A percentile compares a stretch with the other conserved stretches of the same genome.
phyloP scores from a whole-genome alignment of 495 filamentous ascomycete species.

The Tuber aestivum region DNA sequence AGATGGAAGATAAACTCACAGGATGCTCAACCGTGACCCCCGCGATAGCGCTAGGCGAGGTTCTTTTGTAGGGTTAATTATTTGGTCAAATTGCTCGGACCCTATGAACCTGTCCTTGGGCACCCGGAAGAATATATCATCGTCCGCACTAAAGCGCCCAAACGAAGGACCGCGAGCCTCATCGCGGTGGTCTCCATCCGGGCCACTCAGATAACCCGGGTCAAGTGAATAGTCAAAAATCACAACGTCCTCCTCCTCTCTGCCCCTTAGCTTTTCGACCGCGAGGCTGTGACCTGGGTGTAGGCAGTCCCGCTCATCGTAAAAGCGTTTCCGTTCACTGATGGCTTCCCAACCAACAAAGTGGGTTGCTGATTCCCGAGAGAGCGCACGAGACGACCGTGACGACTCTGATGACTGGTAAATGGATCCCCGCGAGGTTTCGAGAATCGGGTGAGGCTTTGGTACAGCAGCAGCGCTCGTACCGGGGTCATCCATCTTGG shows the following conservation, averaged over 20 bases:
- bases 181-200: no score
- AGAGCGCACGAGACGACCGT: no score
- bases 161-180: no score
- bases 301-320: background rate
- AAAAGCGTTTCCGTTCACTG: background rate
- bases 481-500: background rate
- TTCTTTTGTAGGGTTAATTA: background rate
- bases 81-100: background rate
- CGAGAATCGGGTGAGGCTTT: no score
- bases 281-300: background rate
- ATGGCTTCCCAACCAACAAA: background rate
- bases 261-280: background rate
- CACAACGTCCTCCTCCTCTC: background rate
- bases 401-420: no score
- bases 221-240: background rate
- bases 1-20: background rate
- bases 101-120: background rate
- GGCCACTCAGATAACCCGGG: background rate
- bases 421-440: no score
- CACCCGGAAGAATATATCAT: background rate
- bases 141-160: no score
- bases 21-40: background rate
- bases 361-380: no score
- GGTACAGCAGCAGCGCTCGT: no score
- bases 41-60: fast-evolving